These are phyloP conservation scores for Podaxis mareebaensis DNA, from an alignment of 768 basidiomycete genomes.

Conservation along the genomic window DNA sequence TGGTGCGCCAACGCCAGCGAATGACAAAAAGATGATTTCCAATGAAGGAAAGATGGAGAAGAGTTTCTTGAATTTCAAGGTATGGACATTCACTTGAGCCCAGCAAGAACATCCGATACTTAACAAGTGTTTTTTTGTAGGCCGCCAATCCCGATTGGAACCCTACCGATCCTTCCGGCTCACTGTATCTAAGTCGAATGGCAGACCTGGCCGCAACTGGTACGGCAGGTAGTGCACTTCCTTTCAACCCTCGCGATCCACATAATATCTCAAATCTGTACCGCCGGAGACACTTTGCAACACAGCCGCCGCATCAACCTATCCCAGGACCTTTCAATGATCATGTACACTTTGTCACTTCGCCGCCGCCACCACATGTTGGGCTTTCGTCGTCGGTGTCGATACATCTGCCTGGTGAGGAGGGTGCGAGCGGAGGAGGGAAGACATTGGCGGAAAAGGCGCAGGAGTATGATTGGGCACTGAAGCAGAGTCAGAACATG, in stretches of 20 bases:
- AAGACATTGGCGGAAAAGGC: slow-evolving; percentile 48
- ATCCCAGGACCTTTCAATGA: slow-evolving; percentile 4
- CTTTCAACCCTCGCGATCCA: slow-evolving; percentile 16
- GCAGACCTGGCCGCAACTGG: slow-evolving; percentile 54
- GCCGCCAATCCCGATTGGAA: slow-evolving; percentile 96
- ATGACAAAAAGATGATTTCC: slow-evolving; percentile 76
- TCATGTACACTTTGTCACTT: slow-evolving; percentile 32
- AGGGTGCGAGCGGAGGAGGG: slow-evolving; percentile 8
- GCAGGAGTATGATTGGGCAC: slow-evolving; percentile 76
- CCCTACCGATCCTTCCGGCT: slow-evolving; percentile 87
- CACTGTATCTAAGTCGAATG: slow-evolving; percentile 85
- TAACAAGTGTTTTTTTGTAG: slow-evolving; percentile 34
- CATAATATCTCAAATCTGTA: slow-evolving; percentile 20
- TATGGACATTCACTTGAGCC: slow-evolving; percentile 21
- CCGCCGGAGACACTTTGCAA: slow-evolving; percentile 7
- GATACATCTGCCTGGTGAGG: slow-evolving; percentile 24
- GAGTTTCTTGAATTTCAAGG: slow-evolving; percentile 93
- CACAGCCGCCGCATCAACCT: slow-evolving; percentile 11
- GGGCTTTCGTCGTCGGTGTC: slow-evolving; percentile 4
- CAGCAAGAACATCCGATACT: background rate
- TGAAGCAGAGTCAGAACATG: slow-evolving; percentile 65
- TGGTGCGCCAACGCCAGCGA: slow-evolving; percentile 73
- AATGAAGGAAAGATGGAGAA: slow-evolving; percentile 99
- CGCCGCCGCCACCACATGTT: slow-evolving; percentile 25
- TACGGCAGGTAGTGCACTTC: slow-evolving; percentile 6